Percentiles rank a stretch among this genome's conserved stretches.
phyloP scores from a whole-genome alignment of 2,329 filamentous ascomycete genomes.

The Colletotrichum zoysiae region DNA sequence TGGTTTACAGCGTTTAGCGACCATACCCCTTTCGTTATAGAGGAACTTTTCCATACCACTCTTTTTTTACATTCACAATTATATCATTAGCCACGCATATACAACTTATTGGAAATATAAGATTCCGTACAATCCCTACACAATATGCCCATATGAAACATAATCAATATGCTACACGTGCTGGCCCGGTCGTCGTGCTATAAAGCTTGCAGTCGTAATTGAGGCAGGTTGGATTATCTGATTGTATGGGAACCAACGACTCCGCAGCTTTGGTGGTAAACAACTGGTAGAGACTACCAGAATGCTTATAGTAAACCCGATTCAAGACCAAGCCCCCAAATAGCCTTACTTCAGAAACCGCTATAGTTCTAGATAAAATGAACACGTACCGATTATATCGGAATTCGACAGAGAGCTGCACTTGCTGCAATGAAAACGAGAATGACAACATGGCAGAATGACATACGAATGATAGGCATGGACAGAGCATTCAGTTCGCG shows the following conservation, averaged over 20 bases:
- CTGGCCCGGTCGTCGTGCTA: too few relatives aligned
- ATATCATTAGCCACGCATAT: background rate
- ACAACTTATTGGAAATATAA: background rate
- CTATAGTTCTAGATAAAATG: too few relatives aligned
- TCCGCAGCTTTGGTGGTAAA: background rate
- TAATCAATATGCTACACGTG: background rate
- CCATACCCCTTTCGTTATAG: background rate
- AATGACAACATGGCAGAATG: too few relatives aligned
- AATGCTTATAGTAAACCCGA: background rate
- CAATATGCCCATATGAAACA: background rate
- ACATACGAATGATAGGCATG: too few relatives aligned
- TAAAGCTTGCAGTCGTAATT: background rate
- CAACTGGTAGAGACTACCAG: background rate
- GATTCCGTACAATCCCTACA: background rate
- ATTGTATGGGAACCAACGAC: background rate
- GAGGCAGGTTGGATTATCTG: background rate
- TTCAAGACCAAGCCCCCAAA: background rate
- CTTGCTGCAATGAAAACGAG: too few relatives aligned
- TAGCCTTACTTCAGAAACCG: too few relatives aligned
- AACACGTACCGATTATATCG: too few relatives aligned
- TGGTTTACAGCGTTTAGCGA: background rate
- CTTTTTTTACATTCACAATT: background rate
- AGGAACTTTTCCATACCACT: background rate
- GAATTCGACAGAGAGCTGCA: too few relatives aligned
- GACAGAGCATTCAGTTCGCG: background rate